Evolutionary conservation across 2,329 filamentous ascomycete species (phyloP).

Genomic region (Aspergillus sergii): DNA sequence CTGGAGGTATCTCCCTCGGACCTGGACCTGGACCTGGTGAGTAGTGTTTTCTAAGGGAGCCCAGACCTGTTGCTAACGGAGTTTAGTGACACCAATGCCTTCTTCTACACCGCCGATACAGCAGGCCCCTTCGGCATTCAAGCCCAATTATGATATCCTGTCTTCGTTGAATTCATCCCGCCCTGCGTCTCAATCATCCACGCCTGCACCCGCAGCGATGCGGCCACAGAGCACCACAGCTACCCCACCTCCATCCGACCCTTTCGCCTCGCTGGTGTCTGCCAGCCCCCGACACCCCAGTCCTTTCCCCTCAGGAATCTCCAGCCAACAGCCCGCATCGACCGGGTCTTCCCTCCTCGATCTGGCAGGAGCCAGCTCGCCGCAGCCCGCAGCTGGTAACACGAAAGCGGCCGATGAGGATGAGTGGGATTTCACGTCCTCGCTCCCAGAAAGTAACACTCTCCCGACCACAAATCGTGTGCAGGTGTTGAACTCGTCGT

Average conservation of each 20-base stretch:
- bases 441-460: conserved; percentile 64
- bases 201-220: conserved; percentile 48
- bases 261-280: conserved; percentile 62
- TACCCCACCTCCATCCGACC: conserved; percentile 52
- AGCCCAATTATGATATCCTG: conserved; percentile 61
- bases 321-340: conserved; percentile 20
- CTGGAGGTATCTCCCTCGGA: conserved; percentile 83
- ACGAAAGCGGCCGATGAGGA: conserved; percentile 67
- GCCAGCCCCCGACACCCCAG: conserved; percentile 53
- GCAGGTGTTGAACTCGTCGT: conserved; percentile 67
- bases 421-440: conserved; percentile 91
- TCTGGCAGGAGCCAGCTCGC: conserved; percentile 24
- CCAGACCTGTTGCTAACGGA: not conserved
- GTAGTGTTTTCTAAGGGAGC: not conserved
- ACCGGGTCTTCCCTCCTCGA: conserved; percentile 38
- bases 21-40: conserved; percentile 41
- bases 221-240: conserved; percentile 34
- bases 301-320: conserved; percentile 36
- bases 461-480: conserved; percentile 66
- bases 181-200: conserved; percentile 52
- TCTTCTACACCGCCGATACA: conserved; percentile 37
- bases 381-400: conserved; percentile 25
- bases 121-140: conserved; percentile 49
- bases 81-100: conserved; percentile 46
- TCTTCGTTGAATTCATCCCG: conserved; percentile 52